Base-by-base conservation (phyloP, 208 protist species). In the Trichomonas tenax region DNA sequence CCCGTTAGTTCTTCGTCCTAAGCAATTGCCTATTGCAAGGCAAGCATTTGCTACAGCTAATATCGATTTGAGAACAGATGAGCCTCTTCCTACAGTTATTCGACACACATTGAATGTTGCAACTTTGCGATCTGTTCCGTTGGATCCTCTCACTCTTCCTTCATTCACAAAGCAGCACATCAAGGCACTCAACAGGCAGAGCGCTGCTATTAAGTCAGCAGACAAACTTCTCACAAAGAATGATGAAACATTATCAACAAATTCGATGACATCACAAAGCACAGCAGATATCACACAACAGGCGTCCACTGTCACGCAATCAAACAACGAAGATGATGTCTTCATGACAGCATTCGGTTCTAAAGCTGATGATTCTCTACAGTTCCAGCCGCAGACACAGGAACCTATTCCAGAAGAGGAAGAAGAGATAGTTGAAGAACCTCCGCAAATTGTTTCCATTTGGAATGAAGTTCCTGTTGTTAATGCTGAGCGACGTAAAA, bases 291-390 rank as follows among this genome's bases (percentile, higher is more conserved):
- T 46, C 21, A 45, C 40, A 46, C 40, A 15, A n/a, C 44, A 34
- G 10, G 51, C 48, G 26, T 26, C 17, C 38, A 34, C 17, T 58
- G 9, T 41, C 2, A 38, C 40, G 31, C 11, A 0, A n/a, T 31
- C 38, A 0, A 89, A 41, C 45, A 17, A 4, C n/a, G 86, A 48
- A 21, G 86, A 93, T 51, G 44, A 93, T 15, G 44, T 93, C n/a
- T 93, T 93, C 44, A 93, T 93, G 86, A 93, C 86, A 34, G 40
- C 86, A 49, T 48, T 93, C 44, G 86, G 86, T 38, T 48, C 86
- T 38, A 93, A 38, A 58, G 40, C 86, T 11, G 38, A 89, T 31
- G 38, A 46, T 31, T 2, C 31, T 89, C 58, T 21, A 31, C 58
- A 72, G 26, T 72, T 72, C 58, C 40, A 93, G n/a, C 40, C 86